A percentile compares a stretch with the other conserved stretches of the same genome.
These are phyloP conservation scores for Mucor irregularis DNA, from an alignment of 371 early-diverging fungal genomes.

Conservation along the genomic window DNA sequence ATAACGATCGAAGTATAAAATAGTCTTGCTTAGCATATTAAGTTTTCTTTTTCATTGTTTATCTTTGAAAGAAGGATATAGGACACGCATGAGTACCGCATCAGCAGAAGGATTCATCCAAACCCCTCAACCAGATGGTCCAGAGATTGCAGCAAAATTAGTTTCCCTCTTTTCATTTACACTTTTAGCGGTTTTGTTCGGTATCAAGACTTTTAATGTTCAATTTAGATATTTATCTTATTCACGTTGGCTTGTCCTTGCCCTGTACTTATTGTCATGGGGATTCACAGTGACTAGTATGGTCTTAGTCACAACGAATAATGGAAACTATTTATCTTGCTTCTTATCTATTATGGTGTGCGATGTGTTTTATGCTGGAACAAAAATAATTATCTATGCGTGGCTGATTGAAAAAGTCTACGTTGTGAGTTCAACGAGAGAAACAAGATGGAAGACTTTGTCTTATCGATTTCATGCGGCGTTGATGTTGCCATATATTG, in stretches of 20 bases:
- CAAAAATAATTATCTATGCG: constrained; percentile 22
- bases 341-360: constrained; percentile 24
- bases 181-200: constrained; percentile 16
- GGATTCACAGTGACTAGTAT: constrained; percentile 13
- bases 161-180: constrained; percentile 16
- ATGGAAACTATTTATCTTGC: constrained; percentile 21
- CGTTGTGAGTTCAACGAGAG: constrained; percentile 32
- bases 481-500: constrained; percentile 39
- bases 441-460: constrained; percentile 28
- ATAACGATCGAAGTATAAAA: no score
- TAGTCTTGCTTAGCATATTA: no score
- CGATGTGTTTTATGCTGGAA: constrained; percentile 27
- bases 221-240: constrained; percentile 25
- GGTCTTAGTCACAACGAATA: constrained; percentile 23
- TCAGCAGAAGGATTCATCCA: neutral
- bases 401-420: constrained; percentile 36
- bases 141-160: constrained; percentile 20
- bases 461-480: constrained; percentile 39
- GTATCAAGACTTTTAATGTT: constrained; percentile 21
- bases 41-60: neutral
- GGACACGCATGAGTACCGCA: neutral
- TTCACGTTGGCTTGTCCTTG: constrained; percentile 20
- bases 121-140: constrained; percentile 20
- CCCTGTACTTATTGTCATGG: constrained; percentile 25
- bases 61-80: no score